Evolutionary conservation across 2,329 filamentous ascomycete genomes (phyloP).

Genomic region (Aspergillus sp.): DNA sequence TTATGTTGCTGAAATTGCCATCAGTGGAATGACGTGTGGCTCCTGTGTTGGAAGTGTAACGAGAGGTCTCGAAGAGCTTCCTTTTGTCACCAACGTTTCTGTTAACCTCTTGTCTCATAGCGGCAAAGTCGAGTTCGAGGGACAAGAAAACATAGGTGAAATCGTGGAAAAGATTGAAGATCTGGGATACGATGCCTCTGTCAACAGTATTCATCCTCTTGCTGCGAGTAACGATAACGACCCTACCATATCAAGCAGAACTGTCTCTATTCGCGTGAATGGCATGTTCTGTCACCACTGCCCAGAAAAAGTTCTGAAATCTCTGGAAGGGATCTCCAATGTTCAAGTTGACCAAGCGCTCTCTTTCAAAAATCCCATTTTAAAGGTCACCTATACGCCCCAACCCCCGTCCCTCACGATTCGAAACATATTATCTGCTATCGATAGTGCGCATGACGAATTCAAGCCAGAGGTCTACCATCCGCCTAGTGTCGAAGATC

Average conservation of each 20-base stretch:
- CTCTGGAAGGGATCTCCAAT: constrained; percentile 44
- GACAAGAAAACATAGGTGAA: constrained; percentile 40
- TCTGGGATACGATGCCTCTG: constrained; percentile 61
- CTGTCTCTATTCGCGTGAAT: constrained; percentile 61
- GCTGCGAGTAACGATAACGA: constrained; percentile 27
- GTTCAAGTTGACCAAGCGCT: constrained; percentile 39
- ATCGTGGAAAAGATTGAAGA: constrained; percentile 50
- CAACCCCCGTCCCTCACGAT: constrained; percentile 66
- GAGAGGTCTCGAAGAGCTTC: constrained; percentile 40
- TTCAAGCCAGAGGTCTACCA: constrained; percentile 70
- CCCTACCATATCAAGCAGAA: constrained; percentile 40
- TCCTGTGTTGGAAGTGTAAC: constrained; percentile 50
- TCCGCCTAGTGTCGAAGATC: constrained; percentile 77
- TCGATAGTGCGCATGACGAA: constrained; percentile 60
- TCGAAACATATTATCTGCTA: constrained; percentile 64
- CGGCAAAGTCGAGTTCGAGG: constrained; percentile 45
- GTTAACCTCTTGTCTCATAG: constrained; percentile 51
- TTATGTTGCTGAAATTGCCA: constrained; percentile 43
- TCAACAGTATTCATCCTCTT: constrained; percentile 43
- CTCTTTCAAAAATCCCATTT: constrained; percentile 59
- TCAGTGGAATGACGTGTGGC: constrained; percentile 56
- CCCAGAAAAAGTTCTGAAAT: constrained; percentile 43
- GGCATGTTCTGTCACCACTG: constrained; percentile 75
- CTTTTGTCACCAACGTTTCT: constrained; percentile 44
- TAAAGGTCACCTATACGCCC: constrained; percentile 68